A percentile compares a stretch with the other conserved stretches of the same genome.
These are phyloP conservation scores for Iberis pinnata DNA, from an alignment of 345 rosid species.

Conservation along the genomic window DNA sequence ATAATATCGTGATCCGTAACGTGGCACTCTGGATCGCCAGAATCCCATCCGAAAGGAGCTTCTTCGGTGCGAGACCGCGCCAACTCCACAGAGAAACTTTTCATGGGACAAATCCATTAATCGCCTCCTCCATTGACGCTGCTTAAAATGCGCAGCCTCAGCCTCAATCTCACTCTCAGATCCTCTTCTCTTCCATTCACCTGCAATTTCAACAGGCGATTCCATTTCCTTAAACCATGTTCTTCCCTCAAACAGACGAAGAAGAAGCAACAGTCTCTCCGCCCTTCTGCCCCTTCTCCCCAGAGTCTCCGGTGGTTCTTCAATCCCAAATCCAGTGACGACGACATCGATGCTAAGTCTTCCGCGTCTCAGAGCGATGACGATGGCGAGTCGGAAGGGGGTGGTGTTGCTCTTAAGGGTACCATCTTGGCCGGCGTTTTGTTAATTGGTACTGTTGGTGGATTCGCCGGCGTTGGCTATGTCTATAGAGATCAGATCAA, in stretches of 20 bases:
- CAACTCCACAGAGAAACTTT: too few relatives aligned
- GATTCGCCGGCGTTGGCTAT: conserved; percentile 66
- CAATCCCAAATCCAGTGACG: conserved; percentile 42
- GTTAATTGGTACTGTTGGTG: conserved; percentile 82
- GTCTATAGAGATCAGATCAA: conserved; percentile 76
- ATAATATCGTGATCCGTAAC: too few relatives aligned
- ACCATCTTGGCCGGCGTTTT: conserved; percentile 77
- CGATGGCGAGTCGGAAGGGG: conserved; percentile 39
- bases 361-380: conserved; percentile 16
- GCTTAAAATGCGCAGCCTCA: conserved; percentile 29
- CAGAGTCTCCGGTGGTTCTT: conserved; percentile 66
- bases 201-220: conserved; percentile 41
- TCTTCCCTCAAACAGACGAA: conserved; percentile 68
- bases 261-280: conserved; percentile 65
- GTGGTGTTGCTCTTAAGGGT: conserved; percentile 60
- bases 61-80: too few relatives aligned
- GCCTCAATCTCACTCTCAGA: conserved; percentile 19
- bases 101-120: too few relatives aligned
- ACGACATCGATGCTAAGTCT: conserved; percentile 25
- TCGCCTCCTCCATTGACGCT: too few relatives aligned
- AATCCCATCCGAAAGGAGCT: too few relatives aligned
- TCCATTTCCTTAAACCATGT: conserved; percentile 61
- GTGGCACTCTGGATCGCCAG: too few relatives aligned
- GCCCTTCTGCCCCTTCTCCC: conserved; percentile 40
- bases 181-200: conserved; percentile 32